Conservation (phyloP, 1,284 basidiomycete species). For the Volvariella surrecta region DNA sequence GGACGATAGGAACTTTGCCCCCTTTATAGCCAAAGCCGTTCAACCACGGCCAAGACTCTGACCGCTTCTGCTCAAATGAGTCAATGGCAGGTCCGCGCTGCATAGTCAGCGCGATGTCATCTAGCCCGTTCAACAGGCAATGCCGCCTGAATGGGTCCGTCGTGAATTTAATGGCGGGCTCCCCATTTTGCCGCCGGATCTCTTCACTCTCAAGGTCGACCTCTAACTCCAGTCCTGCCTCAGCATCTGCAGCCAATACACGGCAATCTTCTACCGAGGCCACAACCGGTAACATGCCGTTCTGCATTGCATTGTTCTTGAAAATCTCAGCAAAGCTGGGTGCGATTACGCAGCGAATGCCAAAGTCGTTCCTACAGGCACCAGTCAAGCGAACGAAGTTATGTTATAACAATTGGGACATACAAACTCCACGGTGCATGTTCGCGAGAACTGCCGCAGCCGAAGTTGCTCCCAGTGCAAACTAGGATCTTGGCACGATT, state of each 20-base stretch:
- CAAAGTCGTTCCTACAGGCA: constrained; percentile 78
- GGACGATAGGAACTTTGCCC: constrained; percentile 55
- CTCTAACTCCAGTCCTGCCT: constrained; percentile 73
- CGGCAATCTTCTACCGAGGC: constrained; percentile 75
- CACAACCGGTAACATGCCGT: constrained; percentile 87
- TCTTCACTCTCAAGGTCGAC: constrained; percentile 88
- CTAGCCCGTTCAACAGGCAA: constrained; percentile 88
- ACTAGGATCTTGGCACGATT: constrained; percentile 79
- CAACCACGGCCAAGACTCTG: constrained; percentile 84
- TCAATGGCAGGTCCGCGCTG: constrained; percentile 64
- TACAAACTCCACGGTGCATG: constrained; percentile 95
- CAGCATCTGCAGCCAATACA: constrained; percentile 74
- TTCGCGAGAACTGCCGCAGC: constrained; percentile 90
- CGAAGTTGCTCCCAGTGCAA: constrained; percentile 89
- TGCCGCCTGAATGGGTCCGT: constrained; percentile 87
- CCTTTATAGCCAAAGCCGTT: constrained; percentile 88
- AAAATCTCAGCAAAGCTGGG: constrained; percentile 96
- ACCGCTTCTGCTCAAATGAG: constrained; percentile 71
- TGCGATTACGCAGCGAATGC: constrained; percentile 87
- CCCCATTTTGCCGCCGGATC: constrained; percentile 70
- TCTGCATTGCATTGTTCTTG: constrained; percentile 90
- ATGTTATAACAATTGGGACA: constrained; percentile 22
- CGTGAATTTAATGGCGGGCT: constrained; percentile 66
- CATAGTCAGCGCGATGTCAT: constrained; percentile 90
- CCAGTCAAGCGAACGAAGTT: constrained; percentile 5